These are phyloP conservation scores for Boechera stricta DNA, from an alignment of 345 rosid genomes.

Conservation along the genomic window DNA sequence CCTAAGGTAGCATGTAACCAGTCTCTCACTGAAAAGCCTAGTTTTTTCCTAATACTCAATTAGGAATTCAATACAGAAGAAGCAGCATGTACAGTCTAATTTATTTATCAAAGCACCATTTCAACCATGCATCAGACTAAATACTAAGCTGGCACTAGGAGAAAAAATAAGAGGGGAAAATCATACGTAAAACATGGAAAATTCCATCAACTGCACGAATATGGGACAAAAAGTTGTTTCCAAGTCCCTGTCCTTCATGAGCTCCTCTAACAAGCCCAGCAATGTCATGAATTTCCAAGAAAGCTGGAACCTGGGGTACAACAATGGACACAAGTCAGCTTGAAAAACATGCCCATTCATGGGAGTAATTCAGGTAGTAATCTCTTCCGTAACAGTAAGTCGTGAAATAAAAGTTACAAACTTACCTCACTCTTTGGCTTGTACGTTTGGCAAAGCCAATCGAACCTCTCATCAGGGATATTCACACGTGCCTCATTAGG, in stretches of 20 bases:
- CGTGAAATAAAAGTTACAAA: neutral
- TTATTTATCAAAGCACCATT: constrained; percentile 7
- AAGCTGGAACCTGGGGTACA: constrained; percentile 72
- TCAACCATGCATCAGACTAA: constrained; percentile 9
- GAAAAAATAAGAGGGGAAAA: neutral
- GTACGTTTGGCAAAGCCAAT: constrained; percentile 85
- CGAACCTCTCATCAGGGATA: constrained; percentile 91
- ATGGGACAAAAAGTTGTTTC: constrained; percentile 94
- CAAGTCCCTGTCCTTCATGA: constrained; percentile 95
- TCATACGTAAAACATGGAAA: constrained; percentile 92
- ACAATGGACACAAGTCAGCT: constrained; percentile 13
- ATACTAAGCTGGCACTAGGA: neutral
- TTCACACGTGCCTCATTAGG: constrained; percentile 95
- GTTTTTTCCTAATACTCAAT: too few species aligned
- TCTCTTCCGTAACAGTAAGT: neutral
- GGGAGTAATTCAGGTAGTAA: neutral
- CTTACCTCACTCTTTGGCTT: constrained; percentile 90
- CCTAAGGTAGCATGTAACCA: neutral
- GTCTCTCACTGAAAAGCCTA: neutral
- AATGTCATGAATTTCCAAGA: constrained; percentile 95
- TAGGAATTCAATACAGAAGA: neutral
- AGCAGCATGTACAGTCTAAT: neutral
- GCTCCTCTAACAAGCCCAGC: constrained; percentile 98
- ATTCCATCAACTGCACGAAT: constrained; percentile 99
- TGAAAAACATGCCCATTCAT: neutral